Base-by-base conservation (phyloP, 148 eudicot genomes). In the Rhododendron kiyosumense region DNA sequence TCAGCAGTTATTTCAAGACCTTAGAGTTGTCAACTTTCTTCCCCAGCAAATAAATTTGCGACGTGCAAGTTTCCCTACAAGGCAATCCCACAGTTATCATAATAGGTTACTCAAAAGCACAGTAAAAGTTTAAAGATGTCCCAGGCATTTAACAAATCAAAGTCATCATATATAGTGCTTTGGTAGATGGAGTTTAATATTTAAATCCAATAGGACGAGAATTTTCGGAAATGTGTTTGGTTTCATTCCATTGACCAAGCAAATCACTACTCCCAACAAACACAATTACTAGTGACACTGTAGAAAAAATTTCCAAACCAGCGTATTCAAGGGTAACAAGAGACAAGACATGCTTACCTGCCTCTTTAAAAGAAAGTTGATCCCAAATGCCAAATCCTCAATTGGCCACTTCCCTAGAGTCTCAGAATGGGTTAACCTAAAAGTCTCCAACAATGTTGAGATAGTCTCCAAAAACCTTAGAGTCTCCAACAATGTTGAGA, bases 381-480 rank as follows among this genome's bases (percentile, higher is more conserved):
- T 97, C 59, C 99, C 99, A 87, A 97, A 97, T 14, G 99, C 99
- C 91, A 97, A 93, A 88, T 97, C 99, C 30, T 95, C 99, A 87
- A 87, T 95, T 38, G 98, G 99, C 99, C 99, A 97, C 85, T 95
- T 97, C 75, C 99, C 99, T 85, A 97, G 86, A 74, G 99, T 97
- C 88, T 97, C 96, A 0, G 99, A 97, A 87, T 95, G 94, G 4
- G 99, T 97, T 89, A 97, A 93, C 87, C 98, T 82, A 26, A 95
- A 92, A 14, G 99, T 97, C 90, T 97, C 99, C 10, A 98, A 95
- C 89, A 97, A 89, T 0, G 99, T 97, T 4, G 99, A 95, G 84
- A 97, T 97, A 11, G 98, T 93, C 88, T 95, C 99, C 88, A 95
- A 87, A 90, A 97, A 93, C 87, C 98, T 82, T 24, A 95, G 93